Conservation (phyloP, 1,284 basidiomycete genomes). For the Leccinum insolens region DNA sequence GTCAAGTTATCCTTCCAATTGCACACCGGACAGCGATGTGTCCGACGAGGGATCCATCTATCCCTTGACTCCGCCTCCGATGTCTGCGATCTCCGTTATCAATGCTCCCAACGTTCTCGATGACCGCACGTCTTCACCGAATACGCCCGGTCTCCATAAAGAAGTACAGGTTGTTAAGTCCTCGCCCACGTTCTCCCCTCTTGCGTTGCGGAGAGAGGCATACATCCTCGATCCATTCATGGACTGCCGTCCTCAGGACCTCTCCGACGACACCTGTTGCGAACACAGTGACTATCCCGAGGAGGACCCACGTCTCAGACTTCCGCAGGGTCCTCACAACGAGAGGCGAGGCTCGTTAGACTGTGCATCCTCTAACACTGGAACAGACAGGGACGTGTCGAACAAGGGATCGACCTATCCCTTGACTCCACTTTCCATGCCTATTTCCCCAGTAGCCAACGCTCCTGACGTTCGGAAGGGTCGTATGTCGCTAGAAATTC, state of each 20-base stretch:
- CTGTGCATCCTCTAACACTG: not conserved
- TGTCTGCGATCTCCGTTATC: too few relatives aligned
- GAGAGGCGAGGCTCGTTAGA: not conserved
- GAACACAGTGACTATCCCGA: not conserved
- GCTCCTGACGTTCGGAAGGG: not conserved
- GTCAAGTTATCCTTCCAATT: not conserved
- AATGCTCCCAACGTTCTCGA: not conserved
- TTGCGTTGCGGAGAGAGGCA: not conserved
- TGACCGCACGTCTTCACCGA: not conserved
- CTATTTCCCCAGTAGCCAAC: not conserved
- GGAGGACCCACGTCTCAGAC: not conserved
- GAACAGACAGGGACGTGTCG: constrained; percentile 3
- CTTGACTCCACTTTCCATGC: constrained; percentile 11
- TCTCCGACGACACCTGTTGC: not conserved
- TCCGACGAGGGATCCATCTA: constrained; percentile 11
- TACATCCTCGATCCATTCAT: not conserved
- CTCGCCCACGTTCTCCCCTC: not conserved
- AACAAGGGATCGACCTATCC: constrained; percentile 14
- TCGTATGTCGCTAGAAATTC: not conserved
- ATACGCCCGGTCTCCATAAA: not conserved
- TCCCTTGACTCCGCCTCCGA: constrained; percentile 20
- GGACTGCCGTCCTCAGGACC: not conserved
- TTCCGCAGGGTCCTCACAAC: not conserved
- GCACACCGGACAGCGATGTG: not conserved
- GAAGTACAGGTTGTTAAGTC: not conserved